Evolutionary conservation across 495 filamentous ascomycete genomes (phyloP).

Genomic region (Daldinia decipiens): DNA sequence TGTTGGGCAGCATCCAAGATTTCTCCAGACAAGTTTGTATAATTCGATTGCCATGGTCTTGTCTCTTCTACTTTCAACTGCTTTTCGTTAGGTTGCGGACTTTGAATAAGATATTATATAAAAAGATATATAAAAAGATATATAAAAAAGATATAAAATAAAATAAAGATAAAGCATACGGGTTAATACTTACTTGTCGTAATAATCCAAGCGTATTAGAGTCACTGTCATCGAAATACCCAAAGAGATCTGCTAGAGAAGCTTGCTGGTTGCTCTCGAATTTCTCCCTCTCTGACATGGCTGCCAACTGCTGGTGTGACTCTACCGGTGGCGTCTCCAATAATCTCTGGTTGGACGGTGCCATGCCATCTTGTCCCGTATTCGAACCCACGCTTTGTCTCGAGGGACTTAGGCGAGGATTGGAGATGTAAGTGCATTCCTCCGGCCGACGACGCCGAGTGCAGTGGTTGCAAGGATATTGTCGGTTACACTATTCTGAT

Average conservation of each 20-base stretch:
- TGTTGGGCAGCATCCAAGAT: slow-evolving; percentile 17
- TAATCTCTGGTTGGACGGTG: background rate
- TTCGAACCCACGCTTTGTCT: background rate
- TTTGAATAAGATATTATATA: too few relatives aligned
- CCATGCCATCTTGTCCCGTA: background rate
- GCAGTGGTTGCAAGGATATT: slow-evolving; percentile 21
- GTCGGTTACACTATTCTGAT: slow-evolving; percentile 12
- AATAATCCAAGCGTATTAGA: slow-evolving; percentile 40
- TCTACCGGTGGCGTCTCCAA: background rate
- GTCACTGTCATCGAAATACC: slow-evolving; percentile 42
- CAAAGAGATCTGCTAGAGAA: slow-evolving; percentile 39
- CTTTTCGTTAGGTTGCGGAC: background rate
- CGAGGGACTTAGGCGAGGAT: background rate
- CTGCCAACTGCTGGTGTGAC: background rate
- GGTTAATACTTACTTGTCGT: slow-evolving; percentile 23
- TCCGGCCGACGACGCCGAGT: slow-evolving; percentile 24
- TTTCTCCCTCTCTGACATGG: slow-evolving; percentile 1
- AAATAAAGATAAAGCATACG: too few relatives aligned
- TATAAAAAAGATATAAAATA: background rate
- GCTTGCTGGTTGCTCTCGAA: background rate
- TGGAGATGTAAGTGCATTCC: slow-evolving; percentile 25
- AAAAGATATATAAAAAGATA: too few relatives aligned
- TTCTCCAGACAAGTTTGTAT: background rate
- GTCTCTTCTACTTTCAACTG: background rate
- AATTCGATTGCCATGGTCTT: background rate